These are phyloP conservation scores for Termitomyces sp. DNA, from an alignment of 768 basidiomycete species.

Conservation along the genomic window DNA sequence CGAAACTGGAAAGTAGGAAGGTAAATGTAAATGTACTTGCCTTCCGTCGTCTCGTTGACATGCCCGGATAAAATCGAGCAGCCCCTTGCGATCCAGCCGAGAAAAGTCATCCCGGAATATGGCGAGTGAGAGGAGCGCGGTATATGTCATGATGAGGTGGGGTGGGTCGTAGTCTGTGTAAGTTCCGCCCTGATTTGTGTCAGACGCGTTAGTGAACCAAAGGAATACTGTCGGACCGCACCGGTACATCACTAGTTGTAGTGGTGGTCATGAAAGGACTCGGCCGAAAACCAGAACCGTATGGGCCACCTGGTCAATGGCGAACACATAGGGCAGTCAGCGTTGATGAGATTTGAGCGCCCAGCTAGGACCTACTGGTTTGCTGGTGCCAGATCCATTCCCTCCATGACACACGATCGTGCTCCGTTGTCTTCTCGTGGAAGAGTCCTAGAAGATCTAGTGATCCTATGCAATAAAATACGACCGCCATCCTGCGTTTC, in stretches of 20 bases:
- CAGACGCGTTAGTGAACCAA: slow-evolving; percentile 5
- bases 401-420: slow-evolving; percentile 60
- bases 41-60: slow-evolving; percentile 85
- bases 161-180: slow-evolving; percentile 59
- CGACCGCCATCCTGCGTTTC: slow-evolving; percentile 64
- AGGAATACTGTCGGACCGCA: slow-evolving; percentile 7
- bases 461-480: slow-evolving; percentile 84
- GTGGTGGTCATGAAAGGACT: slow-evolving; percentile 60
- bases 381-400: slow-evolving; percentile 93
- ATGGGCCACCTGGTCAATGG: slow-evolving; percentile 39
- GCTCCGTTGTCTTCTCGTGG: slow-evolving; percentile 36
- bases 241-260: neutral
- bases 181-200: slow-evolving; percentile 19
- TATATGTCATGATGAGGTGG: slow-evolving; percentile 92
- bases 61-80: slow-evolving; percentile 59
- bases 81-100: slow-evolving; percentile 59
- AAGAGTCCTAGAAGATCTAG: slow-evolving; percentile 70
- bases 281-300: slow-evolving; percentile 70
- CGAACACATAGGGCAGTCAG: neutral
- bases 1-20: neutral
- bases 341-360: neutral
- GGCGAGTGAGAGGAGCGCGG: slow-evolving; percentile 76
- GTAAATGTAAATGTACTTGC: slow-evolving; percentile 24
- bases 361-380: slow-evolving; percentile 45
- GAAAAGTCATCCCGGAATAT: slow-evolving; percentile 85